Conservation (phyloP, 2,329 filamentous ascomycete genomes). For the Fusarium tupiense region DNA sequence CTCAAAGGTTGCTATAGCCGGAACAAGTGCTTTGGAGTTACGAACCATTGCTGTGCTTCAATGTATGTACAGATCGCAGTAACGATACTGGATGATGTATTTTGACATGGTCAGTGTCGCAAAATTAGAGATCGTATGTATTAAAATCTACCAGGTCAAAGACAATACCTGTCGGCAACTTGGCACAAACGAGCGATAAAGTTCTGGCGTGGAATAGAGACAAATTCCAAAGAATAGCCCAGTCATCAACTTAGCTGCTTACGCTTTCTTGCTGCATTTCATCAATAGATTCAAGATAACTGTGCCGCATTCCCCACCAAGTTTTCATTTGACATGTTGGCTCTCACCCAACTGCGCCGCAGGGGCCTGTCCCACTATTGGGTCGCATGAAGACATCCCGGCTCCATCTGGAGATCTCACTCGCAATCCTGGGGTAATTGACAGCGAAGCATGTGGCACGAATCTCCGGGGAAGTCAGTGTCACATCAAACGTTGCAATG, state of each 20-base stretch:
- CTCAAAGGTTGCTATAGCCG: too few relatives aligned
- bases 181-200: too few relatives aligned
- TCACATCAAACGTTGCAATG: neutral
- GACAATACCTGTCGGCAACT: neutral
- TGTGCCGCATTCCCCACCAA: neutral
- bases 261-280: neutral
- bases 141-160: neutral
- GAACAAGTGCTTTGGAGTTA: too few relatives aligned
- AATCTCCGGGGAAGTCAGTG: neutral
- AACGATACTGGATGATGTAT: too few relatives aligned
- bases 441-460: neutral
- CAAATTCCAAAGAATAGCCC: accelerated
- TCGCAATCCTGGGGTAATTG: neutral
- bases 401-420: neutral
- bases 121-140: neutral
- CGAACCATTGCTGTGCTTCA: too few relatives aligned
- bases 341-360: neutral
- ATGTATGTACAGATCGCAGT: accelerated
- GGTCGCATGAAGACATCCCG: neutral
- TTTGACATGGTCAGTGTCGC: too few relatives aligned
- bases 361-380: neutral
- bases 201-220: neutral
- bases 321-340: neutral
- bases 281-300: neutral
- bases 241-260: too few relatives aligned